phyloP scores from a whole-genome alignment of 805 yeast genomes.

The Saccharomyces cerevisiae region DNA sequence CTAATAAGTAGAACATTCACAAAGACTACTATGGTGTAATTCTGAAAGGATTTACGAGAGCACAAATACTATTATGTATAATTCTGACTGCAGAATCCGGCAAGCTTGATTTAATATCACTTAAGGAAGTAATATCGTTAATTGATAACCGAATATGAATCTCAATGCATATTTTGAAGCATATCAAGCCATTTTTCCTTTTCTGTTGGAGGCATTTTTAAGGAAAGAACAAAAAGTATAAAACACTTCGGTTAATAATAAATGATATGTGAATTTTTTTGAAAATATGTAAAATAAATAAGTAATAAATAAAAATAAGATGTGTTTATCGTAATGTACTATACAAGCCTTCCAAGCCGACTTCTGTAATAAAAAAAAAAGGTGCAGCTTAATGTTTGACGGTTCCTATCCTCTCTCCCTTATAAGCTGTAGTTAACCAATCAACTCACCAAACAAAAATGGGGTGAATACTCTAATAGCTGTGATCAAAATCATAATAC shows the following conservation, averaged over 20 bases:
- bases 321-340: background rate
- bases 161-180: background rate
- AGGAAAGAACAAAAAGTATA: background rate
- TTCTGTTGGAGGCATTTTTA: background rate
- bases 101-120: background rate
- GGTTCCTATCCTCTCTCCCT: background rate
- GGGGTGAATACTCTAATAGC: constrained; percentile 80
- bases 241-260: background rate
- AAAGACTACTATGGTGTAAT: background rate
- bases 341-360: background rate
- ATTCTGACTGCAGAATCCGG: background rate
- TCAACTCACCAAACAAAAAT: constrained; percentile 49
- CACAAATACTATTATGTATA: background rate
- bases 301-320: background rate
- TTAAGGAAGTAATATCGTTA: background rate
- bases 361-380: background rate
- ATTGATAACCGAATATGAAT: background rate
- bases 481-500: constrained; percentile 57
- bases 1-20: too few species aligned
- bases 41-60: background rate
- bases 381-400: background rate
- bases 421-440: constrained; percentile 18
- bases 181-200: background rate
- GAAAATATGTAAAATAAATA: background rate
- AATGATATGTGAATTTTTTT: background rate